phyloP scores from a whole-genome alignment of 306 rosid genomes.

The Malus sieversii region DNA sequence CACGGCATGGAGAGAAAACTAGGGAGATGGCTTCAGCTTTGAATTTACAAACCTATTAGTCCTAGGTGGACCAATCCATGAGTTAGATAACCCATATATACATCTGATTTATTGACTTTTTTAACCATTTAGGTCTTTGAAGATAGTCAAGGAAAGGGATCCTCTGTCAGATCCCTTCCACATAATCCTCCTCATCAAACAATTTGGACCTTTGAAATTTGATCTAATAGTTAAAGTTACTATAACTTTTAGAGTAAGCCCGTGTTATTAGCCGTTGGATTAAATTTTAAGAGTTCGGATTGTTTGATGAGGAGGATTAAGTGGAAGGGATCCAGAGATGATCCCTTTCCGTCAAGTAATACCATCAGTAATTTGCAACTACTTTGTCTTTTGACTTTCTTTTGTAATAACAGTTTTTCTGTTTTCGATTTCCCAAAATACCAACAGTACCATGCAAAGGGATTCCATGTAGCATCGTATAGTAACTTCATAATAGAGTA shows the following conservation, averaged over 20 bases:
- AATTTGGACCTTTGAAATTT: too few relatives aligned
- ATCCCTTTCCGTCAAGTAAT: too few relatives aligned
- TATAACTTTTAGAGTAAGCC: too few relatives aligned
- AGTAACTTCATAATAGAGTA: too few relatives aligned
- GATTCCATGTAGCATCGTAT: too few relatives aligned
- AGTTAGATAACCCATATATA: conserved; percentile 53
- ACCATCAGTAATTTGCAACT: background rate
- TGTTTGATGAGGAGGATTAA: too few relatives aligned
- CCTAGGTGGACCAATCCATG: conserved; percentile 16
- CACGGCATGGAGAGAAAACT: background rate
- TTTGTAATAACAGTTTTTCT: background rate
- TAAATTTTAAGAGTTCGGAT: too few relatives aligned
- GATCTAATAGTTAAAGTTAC: too few relatives aligned
- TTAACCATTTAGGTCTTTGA: background rate
- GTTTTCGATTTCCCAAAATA: background rate
- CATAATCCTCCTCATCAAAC: too few relatives aligned
- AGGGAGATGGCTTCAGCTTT: background rate
- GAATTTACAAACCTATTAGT: background rate
- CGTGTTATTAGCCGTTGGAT: too few relatives aligned
- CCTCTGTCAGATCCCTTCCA: too few relatives aligned
- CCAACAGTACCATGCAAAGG: background rate
- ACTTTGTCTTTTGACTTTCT: conserved; percentile 4
- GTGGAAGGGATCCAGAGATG: too few relatives aligned
- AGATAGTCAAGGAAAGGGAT: background rate
- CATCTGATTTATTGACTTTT: conserved; percentile 33